These are phyloP conservation scores for Tylopilus cervinicoccineus DNA, from an alignment of 768 basidiomycete species.

Conservation along the genomic window DNA sequence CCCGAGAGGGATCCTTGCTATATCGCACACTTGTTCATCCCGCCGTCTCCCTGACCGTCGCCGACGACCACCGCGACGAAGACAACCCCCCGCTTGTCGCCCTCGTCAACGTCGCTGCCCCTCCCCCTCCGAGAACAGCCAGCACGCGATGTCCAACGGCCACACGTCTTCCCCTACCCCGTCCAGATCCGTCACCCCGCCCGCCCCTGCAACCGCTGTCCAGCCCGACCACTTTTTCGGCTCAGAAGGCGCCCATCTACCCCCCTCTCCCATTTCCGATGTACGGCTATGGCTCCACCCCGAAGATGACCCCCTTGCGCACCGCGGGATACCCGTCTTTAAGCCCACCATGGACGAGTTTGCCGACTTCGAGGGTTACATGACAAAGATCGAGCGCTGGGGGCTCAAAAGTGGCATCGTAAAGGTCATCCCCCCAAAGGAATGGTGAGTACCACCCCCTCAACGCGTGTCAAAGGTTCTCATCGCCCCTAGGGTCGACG, in stretches of 20 bases:
- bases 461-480: slow-evolving; percentile 17
- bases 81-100: background rate
- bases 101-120: background rate
- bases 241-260: slow-evolving; percentile 39
- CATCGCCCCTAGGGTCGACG: slow-evolving; percentile 50
- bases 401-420: slow-evolving; percentile 89
- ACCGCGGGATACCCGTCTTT: slow-evolving; percentile 95
- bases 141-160: slow-evolving; percentile 21
- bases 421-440: slow-evolving; percentile 92
- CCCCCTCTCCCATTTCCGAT: slow-evolving; percentile 61
- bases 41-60: slow-evolving; percentile 2
- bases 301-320: slow-evolving; percentile 74
- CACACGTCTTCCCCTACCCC: slow-evolving; percentile 34
- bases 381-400: slow-evolving; percentile 86
- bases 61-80: slow-evolving; percentile 11
- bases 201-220: slow-evolving; percentile 41
- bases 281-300: slow-evolving; percentile 69
- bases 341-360: slow-evolving; percentile 92
- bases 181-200: slow-evolving; percentile 46
- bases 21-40: slow-evolving; percentile 2
- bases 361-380: slow-evolving; percentile 85
- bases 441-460: slow-evolving; percentile 62
- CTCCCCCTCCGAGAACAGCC: slow-evolving; percentile 6
- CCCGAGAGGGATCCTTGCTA: slow-evolving; percentile 1
- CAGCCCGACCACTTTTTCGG: slow-evolving; percentile 88